Conservation (phyloP, 257 asterid species). For the Mentha longifolia region DNA sequence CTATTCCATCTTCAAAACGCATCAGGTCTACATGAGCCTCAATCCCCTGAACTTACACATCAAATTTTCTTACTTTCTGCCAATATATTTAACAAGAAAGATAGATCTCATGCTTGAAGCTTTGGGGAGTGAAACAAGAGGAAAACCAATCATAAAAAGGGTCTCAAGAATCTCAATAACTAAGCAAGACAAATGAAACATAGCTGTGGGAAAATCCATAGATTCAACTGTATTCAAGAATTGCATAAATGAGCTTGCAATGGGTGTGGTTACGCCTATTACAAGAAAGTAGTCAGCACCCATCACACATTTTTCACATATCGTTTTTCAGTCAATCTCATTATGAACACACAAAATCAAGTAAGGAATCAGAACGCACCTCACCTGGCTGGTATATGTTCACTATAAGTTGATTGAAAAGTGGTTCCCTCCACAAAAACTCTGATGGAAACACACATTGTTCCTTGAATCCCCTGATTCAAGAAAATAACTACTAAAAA, state of each 20-base stretch:
- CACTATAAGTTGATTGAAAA: constrained; percentile 80
- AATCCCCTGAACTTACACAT: constrained; percentile 61
- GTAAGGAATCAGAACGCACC: constrained; percentile 53
- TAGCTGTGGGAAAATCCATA: neutral
- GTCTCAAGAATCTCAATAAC: neutral
- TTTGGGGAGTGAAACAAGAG: neutral
- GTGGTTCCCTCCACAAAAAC: constrained; percentile 77
- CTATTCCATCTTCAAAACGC: constrained; percentile 93
- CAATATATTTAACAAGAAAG: neutral
- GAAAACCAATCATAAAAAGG: neutral
- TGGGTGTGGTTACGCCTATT: too few species aligned
- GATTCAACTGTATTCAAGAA: too few species aligned
- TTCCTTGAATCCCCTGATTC: constrained; percentile 36
- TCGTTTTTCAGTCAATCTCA: too few species aligned
- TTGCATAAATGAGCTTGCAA: neutral
- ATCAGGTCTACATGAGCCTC: constrained; percentile 87
- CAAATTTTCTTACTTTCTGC: neutral
- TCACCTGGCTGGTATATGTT: constrained; percentile 91
- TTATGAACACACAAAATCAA: neutral
- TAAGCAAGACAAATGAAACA: neutral
- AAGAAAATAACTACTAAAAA: constrained; percentile 28
- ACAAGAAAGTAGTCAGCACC: neutral
- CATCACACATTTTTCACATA: neutral
- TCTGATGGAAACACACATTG: constrained; percentile 50
- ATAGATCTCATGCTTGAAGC: neutral